These are phyloP conservation scores for Aspergillus niger DNA, from an alignment of 2,329 filamentous ascomycete genomes.

Conservation along the genomic window DNA sequence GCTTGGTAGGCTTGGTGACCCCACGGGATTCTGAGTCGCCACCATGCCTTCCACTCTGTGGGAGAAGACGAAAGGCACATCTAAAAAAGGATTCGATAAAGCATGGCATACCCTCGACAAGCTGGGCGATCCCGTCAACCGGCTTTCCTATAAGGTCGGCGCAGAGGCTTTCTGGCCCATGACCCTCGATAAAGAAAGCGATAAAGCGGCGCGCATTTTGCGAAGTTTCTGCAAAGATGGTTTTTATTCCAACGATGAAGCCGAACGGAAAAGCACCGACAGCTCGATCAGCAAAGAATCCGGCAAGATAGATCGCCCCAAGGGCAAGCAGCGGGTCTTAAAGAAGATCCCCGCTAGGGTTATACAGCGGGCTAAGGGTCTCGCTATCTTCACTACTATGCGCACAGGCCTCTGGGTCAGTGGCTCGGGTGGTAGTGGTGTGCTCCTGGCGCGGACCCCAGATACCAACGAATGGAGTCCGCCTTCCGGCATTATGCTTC, in stretches of 20 bases:
- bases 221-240: conserved; percentile 86
- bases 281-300: conserved; percentile 25
- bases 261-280: conserved; percentile 42
- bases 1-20: background rate
- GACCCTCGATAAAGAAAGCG: conserved; percentile 81
- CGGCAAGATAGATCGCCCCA: conserved; percentile 54
- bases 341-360: conserved; percentile 87
- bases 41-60: conserved; percentile 57
- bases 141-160: conserved; percentile 77
- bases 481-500: conserved; percentile 85
- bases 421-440: conserved; percentile 84
- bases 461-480: conserved; percentile 89
- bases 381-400: conserved; percentile 96
- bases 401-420: conserved; percentile 89
- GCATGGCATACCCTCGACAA: conserved; percentile 69
- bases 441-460: conserved; percentile 75
- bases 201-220: conserved; percentile 86
- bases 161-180: conserved; percentile 83
- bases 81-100: conserved; percentile 72
- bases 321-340: conserved; percentile 64
- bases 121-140: conserved; percentile 75
- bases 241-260: conserved; percentile 64
- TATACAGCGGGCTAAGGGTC: conserved; percentile 82
- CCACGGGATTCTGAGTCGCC: conserved; percentile 8
- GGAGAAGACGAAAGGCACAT: conserved; percentile 54